Base-by-base conservation (phyloP, 2,329 filamentous ascomycete species). In the Cordyceps militaris region DNA sequence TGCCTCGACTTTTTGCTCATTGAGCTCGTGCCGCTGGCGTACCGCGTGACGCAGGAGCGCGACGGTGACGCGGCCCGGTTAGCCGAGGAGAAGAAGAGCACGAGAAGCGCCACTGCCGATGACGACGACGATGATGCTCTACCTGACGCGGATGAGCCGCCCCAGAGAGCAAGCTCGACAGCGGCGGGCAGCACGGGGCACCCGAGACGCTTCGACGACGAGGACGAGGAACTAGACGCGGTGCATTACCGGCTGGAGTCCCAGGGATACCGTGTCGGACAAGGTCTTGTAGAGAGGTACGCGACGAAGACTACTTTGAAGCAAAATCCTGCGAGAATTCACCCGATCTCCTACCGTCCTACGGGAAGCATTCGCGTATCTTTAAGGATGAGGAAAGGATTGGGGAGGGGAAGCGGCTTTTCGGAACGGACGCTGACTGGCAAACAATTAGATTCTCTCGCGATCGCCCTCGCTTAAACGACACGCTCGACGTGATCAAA, bases 401-500 rank as follows among this genome's bases (percentile, higher is more conserved):
- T 19, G 11, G 34, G 23, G n/a, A 3, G 19, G 30, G 21, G 32
- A 40, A 19, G 30, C 4, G 47, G 44, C 11, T 34, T 5, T 38
- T 32, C 28, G 19, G 19, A 21, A 14, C 10, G 13, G 8, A 42
- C 13, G n/a, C 32, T 48, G 26, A 48, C 24, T 16, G 14, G 46
- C 4, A 10, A 26, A 42, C 3, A 32, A 21, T 49, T 19, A 91
- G 89, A 55, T 92, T 94, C 76, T 91, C 88, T 10, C 81, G 83
- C 68, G 89, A 95, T 70, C 82, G 91, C 53, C 91, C 93, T 42
- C 88, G 91, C 50, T 95, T 97, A 69, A 89, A 87, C 61, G 91
- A 96, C 66, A 92, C 92, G 4, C 83, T 99, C 43, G 94, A 97
- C 69, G 88, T 92, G 51, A 99, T 99, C 71, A 99, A 99, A 72